Evolutionary conservation across 768 basidiomycete genomes (phyloP), one percentile per base, ranked within the genome.

Genomic region (Russula olivacea): DNA sequence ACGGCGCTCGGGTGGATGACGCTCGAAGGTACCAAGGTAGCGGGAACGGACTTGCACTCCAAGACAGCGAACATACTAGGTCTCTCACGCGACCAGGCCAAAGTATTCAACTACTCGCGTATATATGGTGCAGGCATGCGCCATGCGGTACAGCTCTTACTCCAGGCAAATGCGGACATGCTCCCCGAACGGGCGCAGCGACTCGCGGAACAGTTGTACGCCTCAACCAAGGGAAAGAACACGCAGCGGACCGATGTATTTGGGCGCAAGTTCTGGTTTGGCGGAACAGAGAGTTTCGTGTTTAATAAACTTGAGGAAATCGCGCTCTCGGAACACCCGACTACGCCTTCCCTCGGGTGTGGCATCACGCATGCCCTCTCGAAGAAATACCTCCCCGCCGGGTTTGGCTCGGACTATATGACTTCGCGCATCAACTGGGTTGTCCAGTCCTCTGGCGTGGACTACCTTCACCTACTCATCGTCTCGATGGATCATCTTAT

Each of bases 1-100:
- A 95, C 94, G 3, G 94, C 96, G 2, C 86, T 99, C 48, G 96
- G 97, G 3, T 98, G 96, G 96, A 98, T 99, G 96, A 98, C 95
- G 17, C 81, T 99, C 32, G 97, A 98, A 73, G 95, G 97, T 1
- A 96, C 95, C 17, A 98, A 98, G 74, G 81, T 87, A 0, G 88
- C 89, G 0, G 94, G 94, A 6, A 98, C 96, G 7, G 96, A 99
- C 76, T 76, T 99, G 34, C 96, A 98, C 71, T 98, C 95, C 12
- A 97, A 97, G 77, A 96, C 95, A 2, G 97, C 96, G 12, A 83
- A 76, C 62, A 98, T 98, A 70, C 78, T 98, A 43, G 91, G 91
- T 19, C 95, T 95, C 67, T 91, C 93, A 45, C 84, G 96, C 36
- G 93, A 98, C 70, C 87, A 91, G 68, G 96, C 97, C 36, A 98